These are phyloP conservation scores for Aureobasidium sp. DNA, from an alignment of 2,329 filamentous ascomycete genomes.

Conservation along the genomic window DNA sequence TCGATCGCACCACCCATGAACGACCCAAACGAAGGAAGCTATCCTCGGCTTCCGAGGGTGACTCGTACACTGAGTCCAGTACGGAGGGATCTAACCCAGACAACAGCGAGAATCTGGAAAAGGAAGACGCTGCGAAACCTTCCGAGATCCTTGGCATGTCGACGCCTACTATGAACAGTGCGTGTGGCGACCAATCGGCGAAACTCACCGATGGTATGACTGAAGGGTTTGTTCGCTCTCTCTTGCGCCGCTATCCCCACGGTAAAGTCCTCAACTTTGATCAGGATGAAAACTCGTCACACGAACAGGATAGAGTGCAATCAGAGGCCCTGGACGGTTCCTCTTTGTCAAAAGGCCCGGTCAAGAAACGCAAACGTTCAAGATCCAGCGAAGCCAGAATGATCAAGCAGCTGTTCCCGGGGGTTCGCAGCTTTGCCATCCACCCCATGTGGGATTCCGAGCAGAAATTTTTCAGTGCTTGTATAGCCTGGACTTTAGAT, in stretches of 20 bases:
- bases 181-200: neutral
- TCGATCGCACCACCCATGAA: neutral
- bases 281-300: conserved; percentile 20
- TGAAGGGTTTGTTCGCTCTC: conserved; percentile 19
- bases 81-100: neutral
- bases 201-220: conserved; percentile 10
- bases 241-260: conserved; percentile 25
- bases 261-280: conserved; percentile 30
- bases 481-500: conserved; percentile 35
- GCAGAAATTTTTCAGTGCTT: conserved; percentile 11
- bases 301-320: conserved; percentile 17
- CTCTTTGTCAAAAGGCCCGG: neutral
- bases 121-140: neutral
- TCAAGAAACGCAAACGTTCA: neutral
- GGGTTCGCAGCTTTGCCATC: conserved; percentile 38
- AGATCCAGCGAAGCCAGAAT: neutral
- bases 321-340: neutral
- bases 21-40: neutral
- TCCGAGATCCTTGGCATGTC: conserved; percentile 9
- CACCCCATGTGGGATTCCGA: conserved; percentile 41
- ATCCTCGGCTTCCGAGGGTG: neutral
- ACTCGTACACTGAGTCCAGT: neutral
- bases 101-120: neutral
- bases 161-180: neutral
- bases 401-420: conserved; percentile 29